phyloP scores from a whole-genome alignment of 805 yeast genomes.

The Pichia scutulata region DNA sequence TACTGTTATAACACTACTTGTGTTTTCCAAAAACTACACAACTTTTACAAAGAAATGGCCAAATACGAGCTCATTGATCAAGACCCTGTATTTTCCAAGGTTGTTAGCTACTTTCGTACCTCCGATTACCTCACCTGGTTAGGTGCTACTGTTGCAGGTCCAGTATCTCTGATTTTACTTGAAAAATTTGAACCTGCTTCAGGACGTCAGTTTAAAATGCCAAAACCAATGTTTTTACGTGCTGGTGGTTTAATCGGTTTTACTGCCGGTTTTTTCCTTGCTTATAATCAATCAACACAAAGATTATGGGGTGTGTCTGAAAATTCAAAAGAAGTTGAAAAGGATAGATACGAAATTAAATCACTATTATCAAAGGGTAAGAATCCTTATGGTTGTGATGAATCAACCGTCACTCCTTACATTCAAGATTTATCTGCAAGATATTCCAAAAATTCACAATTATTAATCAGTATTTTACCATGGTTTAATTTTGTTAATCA shows the following conservation, averaged over 20 bases:
- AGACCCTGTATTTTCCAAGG: conserved; percentile 71
- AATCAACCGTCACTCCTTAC: conserved; percentile 55
- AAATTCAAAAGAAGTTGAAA: conserved; percentile 59
- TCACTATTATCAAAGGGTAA: conserved; percentile 53
- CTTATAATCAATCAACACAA: conserved; percentile 58
- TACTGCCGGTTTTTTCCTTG: conserved; percentile 65
- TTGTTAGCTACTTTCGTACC: conserved; percentile 62
- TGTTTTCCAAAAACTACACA: not conserved
- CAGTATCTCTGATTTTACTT: conserved; percentile 35
- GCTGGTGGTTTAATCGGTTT: conserved; percentile 56
- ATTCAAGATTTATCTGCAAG: conserved; percentile 68
- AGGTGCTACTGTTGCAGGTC: conserved; percentile 41
- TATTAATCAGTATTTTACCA: conserved; percentile 55
- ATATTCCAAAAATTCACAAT: conserved; percentile 66
- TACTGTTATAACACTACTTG: not conserved
- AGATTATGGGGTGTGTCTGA: conserved; percentile 77
- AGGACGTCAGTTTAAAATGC: conserved; percentile 39
- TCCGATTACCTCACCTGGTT: conserved; percentile 53
- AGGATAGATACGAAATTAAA: conserved; percentile 70
- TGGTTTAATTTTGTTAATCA: conserved; percentile 79
- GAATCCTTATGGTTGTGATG: conserved; percentile 53
- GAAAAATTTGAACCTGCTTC: conserved; percentile 42
- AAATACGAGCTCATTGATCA: conserved; percentile 48
- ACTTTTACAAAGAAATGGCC: conserved; percentile 9
- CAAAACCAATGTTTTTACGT: conserved; percentile 51